Base-by-base conservation (phyloP, 179 eudicot species). In the Nepenthes alata region DNA sequence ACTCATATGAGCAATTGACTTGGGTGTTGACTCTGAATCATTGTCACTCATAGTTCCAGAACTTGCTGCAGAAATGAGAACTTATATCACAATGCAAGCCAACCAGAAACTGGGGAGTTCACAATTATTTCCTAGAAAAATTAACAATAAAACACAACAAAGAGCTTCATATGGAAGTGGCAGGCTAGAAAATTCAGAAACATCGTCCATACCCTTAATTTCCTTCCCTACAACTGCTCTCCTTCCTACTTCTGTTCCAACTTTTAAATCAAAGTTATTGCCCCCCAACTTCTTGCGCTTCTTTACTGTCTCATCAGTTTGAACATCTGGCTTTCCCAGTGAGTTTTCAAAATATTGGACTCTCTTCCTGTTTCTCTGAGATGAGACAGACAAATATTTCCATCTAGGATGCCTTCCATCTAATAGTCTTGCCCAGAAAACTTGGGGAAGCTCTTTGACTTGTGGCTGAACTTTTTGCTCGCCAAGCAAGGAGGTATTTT, bases 361-460 rank as follows among this genome's bases (percentile, higher is more conserved):
- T 58, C 89, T 81, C 71, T 89, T 89, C 74, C 98, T 80, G 66
- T 70, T 85, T 71, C 98, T 79, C 62, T 76, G 89, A 62, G 78
- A 59, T 64, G 72, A 67, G 5, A 72, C 68, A 53, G 81, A 61
- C 45, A 74, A 67, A 85, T 72, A 77, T 74, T 63, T 90, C 98
- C 98, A 89, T 37, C 45, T 60, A 9, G 91, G 95, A 55, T 77
- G 77, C 72, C 78, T 82, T 48, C 83, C 80, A 55, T 77, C 85
- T 70, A 93, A 76, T 61, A 93, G 70, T 57, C 78, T 83, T 58
- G 57, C 72, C 98, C 98, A 93, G 60, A 83, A 87, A 25, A 55
- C 34, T 63, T 71, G 81, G 10, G 90, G 80, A 54, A 73, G 83
- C 54, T 81, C 75, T 64, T 69, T 83, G 68, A 76, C 76, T 52